These are phyloP conservation scores for Calocybe cyanea DNA, from an alignment of 768 basidiomycete species.

Conservation along the genomic window DNA sequence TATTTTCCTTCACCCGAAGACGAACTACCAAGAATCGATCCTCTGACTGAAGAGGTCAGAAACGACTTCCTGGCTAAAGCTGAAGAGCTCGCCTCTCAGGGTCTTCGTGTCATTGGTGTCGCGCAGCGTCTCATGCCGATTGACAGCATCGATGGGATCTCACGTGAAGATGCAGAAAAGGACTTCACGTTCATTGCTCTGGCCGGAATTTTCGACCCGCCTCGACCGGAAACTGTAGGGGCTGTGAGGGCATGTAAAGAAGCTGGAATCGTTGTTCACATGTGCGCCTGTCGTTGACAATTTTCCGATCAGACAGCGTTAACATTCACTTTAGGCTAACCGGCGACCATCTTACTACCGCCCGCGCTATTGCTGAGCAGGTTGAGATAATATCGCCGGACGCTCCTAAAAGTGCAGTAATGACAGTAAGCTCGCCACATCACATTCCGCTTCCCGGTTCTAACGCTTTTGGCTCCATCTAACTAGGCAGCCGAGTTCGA, in stretches of 20 bases:
- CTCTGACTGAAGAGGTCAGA: conserved; percentile 26
- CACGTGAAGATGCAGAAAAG: conserved; percentile 42
- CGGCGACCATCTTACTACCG: conserved; percentile 51
- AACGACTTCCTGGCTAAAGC: conserved; percentile 27
- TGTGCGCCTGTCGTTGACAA: conserved; percentile 19
- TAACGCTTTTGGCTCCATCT: no score
- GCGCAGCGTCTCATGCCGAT: conserved; percentile 22
- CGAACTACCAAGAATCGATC: conserved; percentile 18
- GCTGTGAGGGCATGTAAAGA: conserved; percentile 48
- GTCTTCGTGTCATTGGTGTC: conserved; percentile 37
- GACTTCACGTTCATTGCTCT: conserved; percentile 49
- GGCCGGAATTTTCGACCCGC: conserved; percentile 55
- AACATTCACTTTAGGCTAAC: conserved; percentile 38
- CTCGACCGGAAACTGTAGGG: conserved; percentile 47
- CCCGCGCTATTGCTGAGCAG: conserved; percentile 45
- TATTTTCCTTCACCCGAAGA: conserved; percentile 27
- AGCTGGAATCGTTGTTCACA: conserved; percentile 50
- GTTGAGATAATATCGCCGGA: conserved; percentile 45
- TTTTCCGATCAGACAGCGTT: neutral
- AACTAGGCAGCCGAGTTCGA: conserved; percentile 50
- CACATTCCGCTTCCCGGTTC: neutral
- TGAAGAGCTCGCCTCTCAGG: conserved; percentile 36
- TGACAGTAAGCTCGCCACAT: conserved; percentile 22
- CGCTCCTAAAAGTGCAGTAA: conserved; percentile 33
- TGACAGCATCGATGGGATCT: conserved; percentile 20